Evolutionary conservation across 2,329 filamentous ascomycete genomes (phyloP).

Genomic region (Nothophoma quercina): DNA sequence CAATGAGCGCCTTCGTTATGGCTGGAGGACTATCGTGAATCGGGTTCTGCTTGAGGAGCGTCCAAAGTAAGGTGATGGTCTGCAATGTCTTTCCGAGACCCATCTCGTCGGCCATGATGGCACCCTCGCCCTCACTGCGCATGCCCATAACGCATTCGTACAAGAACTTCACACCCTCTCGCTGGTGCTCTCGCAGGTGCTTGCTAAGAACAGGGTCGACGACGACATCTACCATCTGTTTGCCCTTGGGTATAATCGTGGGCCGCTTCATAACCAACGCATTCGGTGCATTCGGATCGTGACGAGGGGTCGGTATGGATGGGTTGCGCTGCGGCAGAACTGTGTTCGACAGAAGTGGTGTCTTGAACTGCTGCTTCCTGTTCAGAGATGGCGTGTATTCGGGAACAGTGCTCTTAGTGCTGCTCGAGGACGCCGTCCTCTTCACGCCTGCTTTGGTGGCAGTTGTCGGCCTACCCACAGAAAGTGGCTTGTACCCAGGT

Average conservation of each 20-base stretch:
- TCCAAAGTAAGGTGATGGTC: slow-evolving; percentile 76
- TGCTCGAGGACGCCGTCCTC: slow-evolving; percentile 20
- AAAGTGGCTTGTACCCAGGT: slow-evolving; percentile 25
- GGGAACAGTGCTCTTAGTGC: slow-evolving; percentile 45
- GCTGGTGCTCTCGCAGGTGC: slow-evolving; percentile 71
- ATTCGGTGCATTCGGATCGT: slow-evolving; percentile 66
- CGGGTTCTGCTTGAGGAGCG: slow-evolving; percentile 74
- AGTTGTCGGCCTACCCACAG: slow-evolving; percentile 1
- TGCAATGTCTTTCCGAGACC: slow-evolving; percentile 77
- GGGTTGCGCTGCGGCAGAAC: slow-evolving; percentile 57
- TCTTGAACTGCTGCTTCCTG: slow-evolving; percentile 65
- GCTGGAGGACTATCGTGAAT: slow-evolving; percentile 66
- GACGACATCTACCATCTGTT: slow-evolving; percentile 74
- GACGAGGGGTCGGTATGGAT: slow-evolving; percentile 65
- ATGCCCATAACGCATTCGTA: slow-evolving; percentile 82
- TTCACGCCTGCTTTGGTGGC: slow-evolving; percentile 26
- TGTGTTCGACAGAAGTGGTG: slow-evolving; percentile 64
- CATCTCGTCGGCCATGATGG: slow-evolving; percentile 79
- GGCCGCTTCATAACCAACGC: slow-evolving; percentile 74
- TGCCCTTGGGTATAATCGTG: slow-evolving; percentile 63
- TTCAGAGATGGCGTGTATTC: slow-evolving; percentile 48
- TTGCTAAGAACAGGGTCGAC: slow-evolving; percentile 71
- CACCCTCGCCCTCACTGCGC: slow-evolving; percentile 70
- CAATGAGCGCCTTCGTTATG: slow-evolving; percentile 74
- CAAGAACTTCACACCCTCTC: slow-evolving; percentile 73